Conservation (phyloP, 441 rosid species). For the Hura crepitans region DNA sequence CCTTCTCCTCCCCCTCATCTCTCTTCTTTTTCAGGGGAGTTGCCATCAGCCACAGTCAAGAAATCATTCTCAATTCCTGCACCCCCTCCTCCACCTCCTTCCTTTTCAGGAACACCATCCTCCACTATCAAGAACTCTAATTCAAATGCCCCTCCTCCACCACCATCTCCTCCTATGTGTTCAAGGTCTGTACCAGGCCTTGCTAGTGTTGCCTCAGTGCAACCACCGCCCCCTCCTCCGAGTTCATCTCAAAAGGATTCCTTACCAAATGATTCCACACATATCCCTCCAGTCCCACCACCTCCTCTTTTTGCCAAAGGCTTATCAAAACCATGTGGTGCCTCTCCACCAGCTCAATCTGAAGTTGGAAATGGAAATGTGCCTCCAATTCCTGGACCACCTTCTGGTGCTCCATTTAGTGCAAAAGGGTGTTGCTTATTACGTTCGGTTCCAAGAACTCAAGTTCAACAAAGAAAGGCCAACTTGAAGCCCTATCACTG, state of each 20-base stretch:
- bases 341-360: constrained; percentile 34
- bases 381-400: constrained; percentile 77
- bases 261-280: constrained; percentile 19
- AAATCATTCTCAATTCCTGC: constrained; percentile 24
- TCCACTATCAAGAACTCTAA: constrained; percentile 5
- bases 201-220: constrained; percentile 26
- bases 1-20: constrained; percentile 21
- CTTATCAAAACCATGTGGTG: constrained; percentile 24
- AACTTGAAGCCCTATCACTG: constrained; percentile 94
- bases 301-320: constrained; percentile 55
- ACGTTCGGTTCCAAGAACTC: constrained; percentile 47
- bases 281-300: constrained; percentile 52
- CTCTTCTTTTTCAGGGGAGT: constrained; percentile 19
- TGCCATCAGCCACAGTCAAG: constrained; percentile 15
- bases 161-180: constrained; percentile 28
- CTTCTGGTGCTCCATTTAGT: constrained; percentile 38
- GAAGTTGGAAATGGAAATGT: constrained; percentile 39
- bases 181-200: constrained; percentile 13
- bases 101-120: constrained; percentile 12
- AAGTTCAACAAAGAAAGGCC: constrained; percentile 51
- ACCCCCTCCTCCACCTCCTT: constrained; percentile 30
- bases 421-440: constrained; percentile 53
- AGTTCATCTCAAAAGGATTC: constrained; percentile 18
- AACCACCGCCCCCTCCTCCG: constrained; percentile 52
- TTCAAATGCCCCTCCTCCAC: constrained; percentile 4